Evolutionary conservation across 1,139 yeast species (phyloP), one percentile per base, ranked within the genome.

Genomic region (Geotrichum reessii): DNA sequence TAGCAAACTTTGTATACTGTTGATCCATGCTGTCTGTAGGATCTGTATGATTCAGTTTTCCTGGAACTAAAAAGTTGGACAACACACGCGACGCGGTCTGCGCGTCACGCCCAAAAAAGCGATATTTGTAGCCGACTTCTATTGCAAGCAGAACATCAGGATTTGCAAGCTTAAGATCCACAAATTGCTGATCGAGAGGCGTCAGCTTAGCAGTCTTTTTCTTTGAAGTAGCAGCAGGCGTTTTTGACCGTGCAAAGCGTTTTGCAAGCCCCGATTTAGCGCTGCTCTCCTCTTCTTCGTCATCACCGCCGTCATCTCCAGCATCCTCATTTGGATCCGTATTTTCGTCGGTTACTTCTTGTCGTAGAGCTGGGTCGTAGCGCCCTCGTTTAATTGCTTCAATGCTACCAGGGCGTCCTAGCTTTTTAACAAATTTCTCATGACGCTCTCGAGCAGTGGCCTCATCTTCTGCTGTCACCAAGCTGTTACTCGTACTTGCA

Each of bases 101-200:
- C 0, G 98, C 98, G 73, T 92, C 97, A 58, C 83, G 80, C 0
- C 96, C 97, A 69, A 83, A 90, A 61, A 91, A 84, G 67, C 87
- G 87, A 74, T 84, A 93, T 71, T 90, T 90, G 73, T 93, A 93
- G 0, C 99, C 99, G 8, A 88, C 95, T 69, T 93, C 95, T 25
- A 93, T 79, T 0, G 93, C 84, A 7, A 93, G 75, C 1, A 93
- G 66, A 52, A 88, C 87, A 63, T 89, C 96, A 53, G 71, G 69
- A 68, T 92, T 76, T 1, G 73, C 69, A 3, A 72, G 66, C 66
- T 90, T 90, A 55, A 93, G 73, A 3, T 82, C 84, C 25, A 84
- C 74, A 60, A 85, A 84, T 69, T 92, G 98, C 61, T 80, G 80
- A 65, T 91, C 97, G 53, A 91, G 73, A 0, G 97, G 97, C 0